phyloP scores from a whole-genome alignment of 768 basidiomycete species.

The Hygrophorus pudorinus region DNA sequence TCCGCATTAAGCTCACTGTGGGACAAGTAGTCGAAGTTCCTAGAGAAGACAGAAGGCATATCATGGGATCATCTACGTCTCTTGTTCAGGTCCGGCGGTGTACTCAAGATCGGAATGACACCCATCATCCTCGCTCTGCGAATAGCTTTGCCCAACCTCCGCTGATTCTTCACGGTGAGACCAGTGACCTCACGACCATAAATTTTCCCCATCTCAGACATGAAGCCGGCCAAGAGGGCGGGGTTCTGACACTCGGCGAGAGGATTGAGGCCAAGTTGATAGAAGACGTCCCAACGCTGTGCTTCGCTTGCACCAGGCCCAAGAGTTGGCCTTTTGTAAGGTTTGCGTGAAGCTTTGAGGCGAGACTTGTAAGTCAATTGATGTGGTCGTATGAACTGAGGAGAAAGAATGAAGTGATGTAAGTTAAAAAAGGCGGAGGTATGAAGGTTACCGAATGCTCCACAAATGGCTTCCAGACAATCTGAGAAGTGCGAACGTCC shows the following conservation, averaged over 20 bases:
- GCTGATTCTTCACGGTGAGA: constrained; percentile 72
- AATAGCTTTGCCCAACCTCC: constrained; percentile 74
- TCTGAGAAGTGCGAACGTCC: neutral
- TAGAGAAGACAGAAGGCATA: too few species aligned
- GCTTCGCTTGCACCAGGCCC: constrained; percentile 50
- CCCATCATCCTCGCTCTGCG: constrained; percentile 90
- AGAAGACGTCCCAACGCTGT: constrained; percentile 53
- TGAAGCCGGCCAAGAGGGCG: constrained; percentile 41
- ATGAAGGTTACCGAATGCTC: neutral
- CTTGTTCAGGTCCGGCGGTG: too few species aligned
- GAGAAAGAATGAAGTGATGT: neutral
- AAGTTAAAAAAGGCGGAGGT: constrained; percentile 1
- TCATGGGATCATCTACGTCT: neutral
- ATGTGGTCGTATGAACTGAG: constrained; percentile 38
- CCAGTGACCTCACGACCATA: constrained; percentile 54
- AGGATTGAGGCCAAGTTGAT: constrained; percentile 66
- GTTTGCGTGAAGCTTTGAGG: constrained; percentile 13
- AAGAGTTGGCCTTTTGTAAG: constrained; percentile 28
- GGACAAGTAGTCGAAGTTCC: too few species aligned
- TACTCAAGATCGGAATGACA: constrained; percentile 52
- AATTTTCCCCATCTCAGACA: constrained; percentile 78
- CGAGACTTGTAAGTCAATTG: constrained; percentile 31
- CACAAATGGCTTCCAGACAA: constrained; percentile 8
- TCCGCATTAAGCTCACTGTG: too few species aligned
- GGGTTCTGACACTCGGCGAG: constrained; percentile 58